These are phyloP conservation scores for Leccinum fibrillosum DNA, from an alignment of 768 basidiomycete genomes.

Conservation along the genomic window DNA sequence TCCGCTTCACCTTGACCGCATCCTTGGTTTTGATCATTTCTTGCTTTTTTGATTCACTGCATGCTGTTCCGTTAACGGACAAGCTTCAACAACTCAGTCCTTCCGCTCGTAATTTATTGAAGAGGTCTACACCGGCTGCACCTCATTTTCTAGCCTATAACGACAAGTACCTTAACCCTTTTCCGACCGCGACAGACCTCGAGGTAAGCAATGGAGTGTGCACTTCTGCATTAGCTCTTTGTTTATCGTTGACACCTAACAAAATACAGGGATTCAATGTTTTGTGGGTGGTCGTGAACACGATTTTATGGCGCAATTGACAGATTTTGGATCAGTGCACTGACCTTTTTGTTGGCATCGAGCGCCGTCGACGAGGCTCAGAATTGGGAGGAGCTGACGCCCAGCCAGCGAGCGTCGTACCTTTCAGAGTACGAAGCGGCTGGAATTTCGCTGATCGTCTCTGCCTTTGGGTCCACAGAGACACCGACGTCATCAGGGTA, in stretches of 20 bases:
- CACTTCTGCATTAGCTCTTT: not conserved
- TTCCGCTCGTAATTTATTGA: conserved; percentile 19
- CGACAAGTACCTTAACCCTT: conserved; percentile 40
- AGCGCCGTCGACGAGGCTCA: conserved; percentile 45
- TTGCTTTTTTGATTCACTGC: conserved; percentile 6
- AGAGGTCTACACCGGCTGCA: conserved; percentile 34
- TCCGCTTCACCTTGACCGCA: conserved; percentile 5
- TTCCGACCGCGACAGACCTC: conserved; percentile 43
- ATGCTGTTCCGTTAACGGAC: conserved; percentile 20
- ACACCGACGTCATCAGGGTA: conserved; percentile 41
- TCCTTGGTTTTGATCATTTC: not conserved
- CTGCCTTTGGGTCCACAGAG: conserved; percentile 46
- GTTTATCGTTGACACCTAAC: not conserved
- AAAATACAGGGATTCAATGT: conserved; percentile 31
- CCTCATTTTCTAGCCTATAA: conserved; percentile 48
- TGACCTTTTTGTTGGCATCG: conserved; percentile 41
- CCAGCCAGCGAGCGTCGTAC: conserved; percentile 37
- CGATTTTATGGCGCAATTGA: not conserved
- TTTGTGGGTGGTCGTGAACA: conserved; percentile 22
- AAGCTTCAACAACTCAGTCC: conserved; percentile 23
- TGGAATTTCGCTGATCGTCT: conserved; percentile 57
- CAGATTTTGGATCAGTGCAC: conserved; percentile 20
- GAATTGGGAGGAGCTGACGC: conserved; percentile 40
- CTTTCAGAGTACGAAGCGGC: conserved; percentile 48
- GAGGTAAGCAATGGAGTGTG: conserved; percentile 27